Evolutionary conservation across 164 flowering plant species (phyloP), one percentile per base, ranked within the genome.

Genomic region (Vitis riparia): DNA sequence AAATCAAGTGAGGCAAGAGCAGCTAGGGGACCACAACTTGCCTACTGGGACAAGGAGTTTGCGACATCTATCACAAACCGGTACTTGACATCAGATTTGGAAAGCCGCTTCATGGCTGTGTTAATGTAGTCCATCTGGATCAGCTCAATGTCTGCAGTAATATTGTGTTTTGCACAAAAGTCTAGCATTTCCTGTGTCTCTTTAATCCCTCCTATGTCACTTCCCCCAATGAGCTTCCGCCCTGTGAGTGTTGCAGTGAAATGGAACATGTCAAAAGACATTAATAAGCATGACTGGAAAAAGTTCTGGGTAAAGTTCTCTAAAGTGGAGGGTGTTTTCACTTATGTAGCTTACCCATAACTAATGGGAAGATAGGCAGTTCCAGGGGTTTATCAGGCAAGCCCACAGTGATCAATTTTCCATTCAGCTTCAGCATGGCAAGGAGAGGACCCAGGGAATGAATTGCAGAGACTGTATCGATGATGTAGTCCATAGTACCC

Each of bases 131-230:
- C 84, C 78, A 82, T 76, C 44, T 61, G 48, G 51, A 86, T 81
- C 67, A 86, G 72, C 79, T 86, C 89, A 62, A 86, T 75, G 29
- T 86, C 89, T 51, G 86, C 74, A 29, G 80, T 62, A 13, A 86
- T 84, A 62, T 78, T 75, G 71, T 86, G 83, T 73, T 86, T 47
- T 17, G 78, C 82, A 55, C 85, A 80, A 52, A 86, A 86, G 55
- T 85, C 84, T 8, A 86, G 73, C 89, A 86, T 86, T 75, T 86
- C 89, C 66, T 85, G 89, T 4, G 86, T 84, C 77, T 83, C 86
- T 56, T 81, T 78, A 47, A 83, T 79, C 66, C 86, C 84, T 63
- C 88, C 87, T 0, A 82, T 19, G 65, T 79, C 73, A 63, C 89
- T 86, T 69, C 89, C 89, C 13, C 86, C 86, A 3, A 86, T 71